Evolutionary conservation across 306 rosid species (phyloP), one percentile per base, ranked within the genome.

Genomic region (Acacia confusa): DNA sequence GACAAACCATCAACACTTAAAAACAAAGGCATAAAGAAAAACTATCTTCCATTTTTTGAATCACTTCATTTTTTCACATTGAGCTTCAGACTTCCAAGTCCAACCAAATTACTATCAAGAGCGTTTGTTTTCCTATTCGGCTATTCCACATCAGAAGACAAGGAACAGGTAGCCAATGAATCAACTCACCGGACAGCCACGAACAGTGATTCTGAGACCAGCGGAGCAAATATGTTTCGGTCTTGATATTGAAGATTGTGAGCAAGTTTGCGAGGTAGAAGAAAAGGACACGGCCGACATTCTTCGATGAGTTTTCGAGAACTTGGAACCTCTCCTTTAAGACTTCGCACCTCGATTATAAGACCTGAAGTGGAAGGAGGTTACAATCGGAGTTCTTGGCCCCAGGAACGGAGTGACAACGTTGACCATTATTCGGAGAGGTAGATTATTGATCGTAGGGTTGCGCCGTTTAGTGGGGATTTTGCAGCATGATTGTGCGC

Each of bases 221-320:
- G 58, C 60, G 11, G 87, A 79, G 83, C 66, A 86, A 83, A 75
- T 75, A 76, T 64, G 64, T 58, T 67, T 48, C 16, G 84, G 80
- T 70, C 58, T 79, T 27, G 85, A 19, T 44, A 68, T 70, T 34
- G 91, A 53, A 25, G 76, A 81, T 75, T 83, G 88, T 1, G 85
- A 57, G 22, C 69, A 89, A 20, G 86, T 30, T 7, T 77, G 11
- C 2, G 80, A 72, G 64, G 86, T 41, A 83, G 88, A 70, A 72
- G 85, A 79, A 80, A 79, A 52, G n/a, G 90, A 81, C 79, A 80
- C 34, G 16, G 86, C 82, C 90, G 86, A 79, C 92, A 87, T 89
- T 71, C 72, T 55, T 80, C 65, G 22, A 34, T 22, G 48, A 58
- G 14, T 83, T 38, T 60, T 78, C 45, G 15, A 15, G 64, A 41